These are phyloP conservation scores for Diaporthe batatas DNA, from an alignment of 2,329 filamentous ascomycete genomes.

Conservation along the genomic window DNA sequence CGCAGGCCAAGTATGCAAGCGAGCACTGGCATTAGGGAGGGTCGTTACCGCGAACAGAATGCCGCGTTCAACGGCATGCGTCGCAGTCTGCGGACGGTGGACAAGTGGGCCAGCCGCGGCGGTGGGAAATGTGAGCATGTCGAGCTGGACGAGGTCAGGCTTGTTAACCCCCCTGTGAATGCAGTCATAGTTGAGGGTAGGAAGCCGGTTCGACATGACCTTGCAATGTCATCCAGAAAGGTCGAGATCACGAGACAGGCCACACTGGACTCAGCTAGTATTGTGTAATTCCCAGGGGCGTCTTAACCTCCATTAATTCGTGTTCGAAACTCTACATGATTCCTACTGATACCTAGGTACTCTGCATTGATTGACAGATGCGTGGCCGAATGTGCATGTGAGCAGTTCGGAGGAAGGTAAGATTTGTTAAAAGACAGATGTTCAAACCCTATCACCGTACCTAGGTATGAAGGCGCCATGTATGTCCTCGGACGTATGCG, in stretches of 20 bases:
- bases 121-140: neutral
- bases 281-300: neutral
- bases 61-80: slow-evolving; percentile 8
- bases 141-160: neutral
- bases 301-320: too few species aligned
- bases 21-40: slow-evolving; percentile 11
- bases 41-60: slow-evolving; percentile 6
- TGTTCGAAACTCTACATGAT: too few species aligned
- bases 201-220: neutral
- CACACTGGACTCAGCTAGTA: neutral
- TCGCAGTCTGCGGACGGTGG: neutral
- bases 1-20: neutral
- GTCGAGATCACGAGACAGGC: neutral
- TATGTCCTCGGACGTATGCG: too few species aligned
- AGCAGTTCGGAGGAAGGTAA: neutral
- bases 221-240: neutral
- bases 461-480: too few species aligned
- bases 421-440: neutral
- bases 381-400: neutral
- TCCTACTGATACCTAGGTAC: too few species aligned
- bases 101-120: neutral
- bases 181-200: neutral
- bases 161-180: neutral
- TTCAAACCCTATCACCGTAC: too few species aligned
- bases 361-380: neutral